These are phyloP conservation scores for Xylaria grammica DNA, from an alignment of 495 filamentous ascomycete genomes.

Conservation along the genomic window DNA sequence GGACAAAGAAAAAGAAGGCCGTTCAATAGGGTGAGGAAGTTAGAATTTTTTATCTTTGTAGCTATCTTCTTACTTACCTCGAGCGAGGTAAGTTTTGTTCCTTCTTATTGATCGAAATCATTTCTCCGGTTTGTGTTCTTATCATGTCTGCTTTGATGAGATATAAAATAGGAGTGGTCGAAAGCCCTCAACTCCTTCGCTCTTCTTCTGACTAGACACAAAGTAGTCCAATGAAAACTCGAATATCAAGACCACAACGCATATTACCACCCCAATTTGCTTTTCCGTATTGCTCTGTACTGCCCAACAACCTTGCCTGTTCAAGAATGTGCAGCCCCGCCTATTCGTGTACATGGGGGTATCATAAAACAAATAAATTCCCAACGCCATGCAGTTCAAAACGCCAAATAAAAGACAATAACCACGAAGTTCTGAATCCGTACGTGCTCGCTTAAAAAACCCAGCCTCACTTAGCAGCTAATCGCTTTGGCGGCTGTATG, in stretches of 20 bases:
- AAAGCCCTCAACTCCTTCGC: too few species aligned
- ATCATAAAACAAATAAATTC: constrained; percentile 29
- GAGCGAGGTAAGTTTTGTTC: too few species aligned
- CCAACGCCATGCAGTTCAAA: constrained; percentile 30
- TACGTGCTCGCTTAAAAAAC: background rate
- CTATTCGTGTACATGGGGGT: constrained; percentile 34
- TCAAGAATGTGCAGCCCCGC: constrained; percentile 7
- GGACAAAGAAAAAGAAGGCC: too few species aligned
- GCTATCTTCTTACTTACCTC: too few species aligned
- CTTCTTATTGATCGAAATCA: too few species aligned
- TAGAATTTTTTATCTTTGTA: too few species aligned
- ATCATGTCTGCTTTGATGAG: too few species aligned
- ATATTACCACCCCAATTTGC: constrained; percentile 3
- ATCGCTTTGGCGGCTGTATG: constrained; percentile 48
- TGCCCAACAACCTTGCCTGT: constrained; percentile 4
- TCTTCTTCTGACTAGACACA: too few species aligned
- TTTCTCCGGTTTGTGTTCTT: too few species aligned
- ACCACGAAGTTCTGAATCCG: constrained; percentile 6
- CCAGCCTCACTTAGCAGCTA: constrained; percentile 26
- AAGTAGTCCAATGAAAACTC: background rate
- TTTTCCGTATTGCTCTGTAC: background rate
- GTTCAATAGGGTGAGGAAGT: too few species aligned
- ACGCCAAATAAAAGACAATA: constrained; percentile 21
- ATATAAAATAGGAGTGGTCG: too few species aligned
- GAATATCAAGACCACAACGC: background rate